These are phyloP conservation scores for Moricandia arvensis DNA, from an alignment of 345 rosid species.

Conservation along the genomic window DNA sequence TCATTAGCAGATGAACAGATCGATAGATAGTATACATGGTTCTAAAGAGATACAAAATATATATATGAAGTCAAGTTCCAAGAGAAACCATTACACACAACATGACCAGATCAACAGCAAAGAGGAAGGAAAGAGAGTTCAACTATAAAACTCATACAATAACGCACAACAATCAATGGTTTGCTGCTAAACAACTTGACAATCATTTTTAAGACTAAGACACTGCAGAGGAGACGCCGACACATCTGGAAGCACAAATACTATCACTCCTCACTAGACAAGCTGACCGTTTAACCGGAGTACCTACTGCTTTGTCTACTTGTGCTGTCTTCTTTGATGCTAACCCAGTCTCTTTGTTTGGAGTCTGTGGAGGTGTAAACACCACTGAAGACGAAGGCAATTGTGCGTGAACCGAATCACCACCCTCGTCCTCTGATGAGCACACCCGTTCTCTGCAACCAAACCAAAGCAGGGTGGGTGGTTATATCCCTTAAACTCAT, in stretches of 20 bases:
- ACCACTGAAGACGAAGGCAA: slow-evolving; percentile 41
- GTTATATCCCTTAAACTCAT: not conserved
- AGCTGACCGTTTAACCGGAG: slow-evolving; percentile 43
- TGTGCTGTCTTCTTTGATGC: slow-evolving; percentile 36
- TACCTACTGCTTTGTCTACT: slow-evolving; percentile 42
- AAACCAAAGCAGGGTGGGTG: not conserved
- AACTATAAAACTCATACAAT: slow-evolving; percentile 20
- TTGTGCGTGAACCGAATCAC: slow-evolving; percentile 52
- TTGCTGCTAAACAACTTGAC: slow-evolving; percentile 40
- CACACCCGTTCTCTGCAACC: slow-evolving; percentile 67
- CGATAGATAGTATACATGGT: not conserved
- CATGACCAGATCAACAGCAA: slow-evolving; percentile 6
- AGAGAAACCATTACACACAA: slow-evolving; percentile 41
- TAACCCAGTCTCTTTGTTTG: slow-evolving; percentile 30
- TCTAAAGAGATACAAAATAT: not conserved
- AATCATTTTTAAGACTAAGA: slow-evolving; percentile 25
- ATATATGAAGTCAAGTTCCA: slow-evolving; percentile 36
- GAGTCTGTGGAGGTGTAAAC: slow-evolving; percentile 47
- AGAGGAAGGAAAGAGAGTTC: slow-evolving; percentile 10
- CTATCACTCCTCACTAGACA: slow-evolving; percentile 68
- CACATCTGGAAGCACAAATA: slow-evolving; percentile 66
- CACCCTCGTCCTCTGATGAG: slow-evolving; percentile 45
- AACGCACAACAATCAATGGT: slow-evolving; percentile 38
- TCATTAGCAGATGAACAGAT: not conserved
- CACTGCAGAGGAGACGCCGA: slow-evolving; percentile 42